phyloP scores from a whole-genome alignment of 768 basidiomycete species.

The Lepiota brunneoincarnata region DNA sequence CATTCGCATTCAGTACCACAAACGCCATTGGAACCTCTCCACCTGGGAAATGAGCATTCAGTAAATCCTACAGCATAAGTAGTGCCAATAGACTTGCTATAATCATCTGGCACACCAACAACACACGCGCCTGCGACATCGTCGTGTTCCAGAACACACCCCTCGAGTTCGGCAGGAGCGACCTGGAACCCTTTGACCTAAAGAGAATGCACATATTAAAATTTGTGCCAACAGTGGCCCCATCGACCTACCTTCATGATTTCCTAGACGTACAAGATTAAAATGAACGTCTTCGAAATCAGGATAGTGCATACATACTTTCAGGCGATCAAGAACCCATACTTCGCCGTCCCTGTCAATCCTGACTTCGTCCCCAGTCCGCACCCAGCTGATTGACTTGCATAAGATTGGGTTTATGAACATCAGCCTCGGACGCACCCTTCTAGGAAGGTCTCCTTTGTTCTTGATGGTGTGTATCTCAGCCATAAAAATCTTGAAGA shows the following conservation, averaged over 20 bases:
- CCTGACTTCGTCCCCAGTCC: conserved; percentile 64
- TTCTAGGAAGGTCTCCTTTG: conserved; percentile 64
- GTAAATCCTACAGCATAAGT: background rate
- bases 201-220: conserved; percentile 29
- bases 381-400: conserved; percentile 53
- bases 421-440: conserved; percentile 38
- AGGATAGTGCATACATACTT: conserved; percentile 31
- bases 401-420: background rate
- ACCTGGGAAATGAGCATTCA: conserved; percentile 21
- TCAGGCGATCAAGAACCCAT: conserved; percentile 61
- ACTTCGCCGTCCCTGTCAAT: conserved; percentile 54
- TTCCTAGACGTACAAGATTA: conserved; percentile 25
- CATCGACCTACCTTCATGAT: conserved; percentile 37
- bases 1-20: conserved; percentile 48
- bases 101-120: conserved; percentile 65
- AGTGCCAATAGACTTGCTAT: conserved; percentile 31
- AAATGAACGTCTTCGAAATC: background rate
- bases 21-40: conserved; percentile 75
- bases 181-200: conserved; percentile 72
- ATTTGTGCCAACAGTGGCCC: background rate
- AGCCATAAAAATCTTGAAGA: background rate
- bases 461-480: conserved; percentile 34
- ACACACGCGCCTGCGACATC: conserved; percentile 65
- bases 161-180: conserved; percentile 72
- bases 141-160: conserved; percentile 55